Evolutionary conservation across 2,329 filamentous ascomycete species (phyloP).

Genomic region (Fusarium incarnatum): DNA sequence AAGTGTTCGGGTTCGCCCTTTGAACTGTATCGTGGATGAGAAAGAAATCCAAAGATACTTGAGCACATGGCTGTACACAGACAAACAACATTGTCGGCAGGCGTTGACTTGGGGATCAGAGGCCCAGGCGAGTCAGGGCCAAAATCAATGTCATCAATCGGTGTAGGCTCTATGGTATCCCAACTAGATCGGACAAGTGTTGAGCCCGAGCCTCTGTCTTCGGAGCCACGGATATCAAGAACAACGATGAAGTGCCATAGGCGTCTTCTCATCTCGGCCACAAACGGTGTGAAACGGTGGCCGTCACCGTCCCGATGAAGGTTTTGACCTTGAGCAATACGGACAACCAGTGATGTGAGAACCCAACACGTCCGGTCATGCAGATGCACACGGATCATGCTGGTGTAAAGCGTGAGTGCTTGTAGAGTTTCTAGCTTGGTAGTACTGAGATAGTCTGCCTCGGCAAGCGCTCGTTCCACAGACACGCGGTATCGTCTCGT

Average conservation of each 20-base stretch:
- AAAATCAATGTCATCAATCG: slow-evolving; percentile 66
- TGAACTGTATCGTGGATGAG: slow-evolving; percentile 49
- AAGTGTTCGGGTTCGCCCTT: slow-evolving; percentile 32
- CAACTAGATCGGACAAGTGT: slow-evolving; percentile 57
- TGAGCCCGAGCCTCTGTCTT: slow-evolving; percentile 63
- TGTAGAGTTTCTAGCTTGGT: slow-evolving; percentile 56
- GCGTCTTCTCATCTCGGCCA: slow-evolving; percentile 69
- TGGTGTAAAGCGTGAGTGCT: slow-evolving; percentile 57
- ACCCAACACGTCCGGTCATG: slow-evolving; percentile 57
- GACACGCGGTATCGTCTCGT: slow-evolving; percentile 48
- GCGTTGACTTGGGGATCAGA: slow-evolving; percentile 51
- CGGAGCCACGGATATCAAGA: slow-evolving; percentile 67
- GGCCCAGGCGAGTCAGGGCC: slow-evolving; percentile 53
- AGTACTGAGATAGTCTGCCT: slow-evolving; percentile 58
- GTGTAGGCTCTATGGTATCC: slow-evolving; percentile 62
- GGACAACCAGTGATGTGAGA: slow-evolving; percentile 55
- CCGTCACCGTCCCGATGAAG: slow-evolving; percentile 58
- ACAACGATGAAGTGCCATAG: slow-evolving; percentile 73
- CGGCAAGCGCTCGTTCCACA: slow-evolving; percentile 55
- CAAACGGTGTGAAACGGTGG: slow-evolving; percentile 58
- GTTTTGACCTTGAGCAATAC: slow-evolving; percentile 57
- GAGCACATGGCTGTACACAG: slow-evolving; percentile 56
- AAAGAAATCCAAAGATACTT: slow-evolving; percentile 54
- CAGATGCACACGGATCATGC: slow-evolving; percentile 53
- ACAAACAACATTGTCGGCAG: slow-evolving; percentile 56